Evolutionary conservation across 2,329 filamentous ascomycete species (phyloP).

Genomic region (Aurifilum marmelostoma): DNA sequence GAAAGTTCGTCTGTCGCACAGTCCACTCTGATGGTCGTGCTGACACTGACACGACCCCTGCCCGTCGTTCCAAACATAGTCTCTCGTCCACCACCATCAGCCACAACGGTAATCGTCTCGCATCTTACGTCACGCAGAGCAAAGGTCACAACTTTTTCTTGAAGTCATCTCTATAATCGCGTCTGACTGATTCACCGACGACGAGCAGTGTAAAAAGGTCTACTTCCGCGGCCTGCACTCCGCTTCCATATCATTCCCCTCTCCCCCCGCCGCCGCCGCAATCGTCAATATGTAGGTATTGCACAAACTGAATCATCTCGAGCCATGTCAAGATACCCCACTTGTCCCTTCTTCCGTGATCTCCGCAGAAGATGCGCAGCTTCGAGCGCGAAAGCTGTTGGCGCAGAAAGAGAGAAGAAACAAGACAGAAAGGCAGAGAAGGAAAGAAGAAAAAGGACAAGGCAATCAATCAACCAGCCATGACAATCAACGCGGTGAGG

Average conservation of each 20-base stretch:
- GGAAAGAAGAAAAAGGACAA: not conserved
- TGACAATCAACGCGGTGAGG: conserved; percentile 21
- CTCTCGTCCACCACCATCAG: not conserved
- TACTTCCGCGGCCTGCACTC: conserved; percentile 30
- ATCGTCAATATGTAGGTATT: not conserved
- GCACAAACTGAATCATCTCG: not conserved
- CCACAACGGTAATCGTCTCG: not conserved
- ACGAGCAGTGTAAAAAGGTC: conserved; percentile 10
- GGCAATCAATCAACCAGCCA: not conserved
- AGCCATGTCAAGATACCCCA: not conserved
- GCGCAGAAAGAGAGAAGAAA: not conserved
- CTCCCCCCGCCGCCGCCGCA: not conserved
- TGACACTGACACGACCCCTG: not conserved
- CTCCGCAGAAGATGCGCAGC: not conserved
- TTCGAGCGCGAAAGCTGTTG: not conserved
- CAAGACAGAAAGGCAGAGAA: too few species aligned
- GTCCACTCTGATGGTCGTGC: not conserved
- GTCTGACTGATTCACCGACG: conserved; percentile 2
- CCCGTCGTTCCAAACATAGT: not conserved
- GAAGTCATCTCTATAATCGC: conserved; percentile 18
- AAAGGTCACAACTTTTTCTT: not conserved
- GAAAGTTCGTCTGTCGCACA: not conserved
- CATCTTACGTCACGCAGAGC: not conserved
- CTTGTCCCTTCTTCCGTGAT: not conserved
- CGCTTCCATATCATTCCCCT: conserved; percentile 22